Evolutionary conservation across 2,329 filamentous ascomycete genomes (phyloP).

Genomic region (Sporothrix pseudoabietina): DNA sequence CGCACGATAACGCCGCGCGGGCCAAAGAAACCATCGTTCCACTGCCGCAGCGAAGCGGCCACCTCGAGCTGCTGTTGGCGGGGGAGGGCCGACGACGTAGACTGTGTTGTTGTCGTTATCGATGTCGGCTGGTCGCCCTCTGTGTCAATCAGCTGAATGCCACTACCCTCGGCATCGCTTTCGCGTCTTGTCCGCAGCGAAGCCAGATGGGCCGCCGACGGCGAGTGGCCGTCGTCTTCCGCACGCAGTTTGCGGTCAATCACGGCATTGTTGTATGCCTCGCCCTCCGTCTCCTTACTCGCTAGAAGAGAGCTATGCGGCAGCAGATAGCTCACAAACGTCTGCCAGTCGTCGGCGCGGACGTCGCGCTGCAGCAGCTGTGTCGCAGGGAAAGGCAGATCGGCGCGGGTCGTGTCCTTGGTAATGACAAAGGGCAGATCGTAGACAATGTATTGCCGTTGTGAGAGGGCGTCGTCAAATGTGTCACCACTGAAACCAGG

Average conservation of each 20-base stretch:
- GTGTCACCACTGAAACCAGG: constrained; percentile 21
- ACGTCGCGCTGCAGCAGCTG: constrained; percentile 50
- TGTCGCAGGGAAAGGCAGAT: constrained; percentile 48
- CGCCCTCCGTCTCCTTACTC: neutral
- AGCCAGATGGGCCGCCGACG: constrained; percentile 32
- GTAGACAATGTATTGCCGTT: constrained; percentile 39
- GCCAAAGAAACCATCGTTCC: constrained; percentile 60
- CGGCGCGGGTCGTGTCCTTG: constrained; percentile 44
- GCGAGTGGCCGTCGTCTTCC: constrained; percentile 41
- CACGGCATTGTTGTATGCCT: constrained; percentile 48
- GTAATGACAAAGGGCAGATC: constrained; percentile 41
- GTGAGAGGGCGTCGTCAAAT: constrained; percentile 13
- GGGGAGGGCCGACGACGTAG: constrained; percentile 39
- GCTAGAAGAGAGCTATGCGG: constrained; percentile 42
- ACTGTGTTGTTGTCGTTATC: no score
- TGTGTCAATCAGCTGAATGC: constrained; percentile 21
- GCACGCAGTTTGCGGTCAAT: constrained; percentile 53
- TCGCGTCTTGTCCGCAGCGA: constrained; percentile 6
- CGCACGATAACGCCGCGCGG: constrained; percentile 52
- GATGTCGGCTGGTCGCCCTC: neutral
- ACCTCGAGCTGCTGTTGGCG: constrained; percentile 35
- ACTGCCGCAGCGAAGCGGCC: constrained; percentile 52
- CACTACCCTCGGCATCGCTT: neutral
- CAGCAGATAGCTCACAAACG: constrained; percentile 60
- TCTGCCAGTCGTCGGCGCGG: constrained; percentile 58